Evolutionary conservation across 331 rosid genomes (phyloP).

Genomic region (Saraca asoca): DNA sequence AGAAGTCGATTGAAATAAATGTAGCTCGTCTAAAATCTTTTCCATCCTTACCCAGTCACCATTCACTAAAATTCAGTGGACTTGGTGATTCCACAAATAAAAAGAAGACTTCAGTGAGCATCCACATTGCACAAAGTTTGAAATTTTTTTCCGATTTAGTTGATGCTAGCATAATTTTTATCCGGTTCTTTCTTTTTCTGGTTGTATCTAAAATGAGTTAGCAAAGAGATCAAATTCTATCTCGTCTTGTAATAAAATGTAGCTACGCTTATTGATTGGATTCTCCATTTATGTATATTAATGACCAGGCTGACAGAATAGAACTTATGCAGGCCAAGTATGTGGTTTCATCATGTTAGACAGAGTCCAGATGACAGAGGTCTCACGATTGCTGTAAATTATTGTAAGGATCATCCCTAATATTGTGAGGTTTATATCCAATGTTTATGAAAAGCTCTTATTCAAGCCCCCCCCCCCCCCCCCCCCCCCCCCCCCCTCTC

Average conservation of each 20-base stretch:
- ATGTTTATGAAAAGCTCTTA: constrained; percentile 19
- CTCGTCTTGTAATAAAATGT: neutral
- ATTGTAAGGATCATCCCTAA: constrained; percentile 52
- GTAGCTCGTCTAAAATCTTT: no score
- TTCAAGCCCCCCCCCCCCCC: neutral
- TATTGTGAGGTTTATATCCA: neutral
- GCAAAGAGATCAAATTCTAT: neutral
- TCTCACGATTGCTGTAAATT: constrained; percentile 65
- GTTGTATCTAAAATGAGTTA: neutral
- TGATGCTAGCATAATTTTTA: neutral
- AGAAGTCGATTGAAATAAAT: no score
- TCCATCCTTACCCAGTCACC: no score
- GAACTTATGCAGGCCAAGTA: constrained; percentile 72
- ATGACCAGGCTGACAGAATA: neutral
- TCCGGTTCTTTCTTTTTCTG: neutral
- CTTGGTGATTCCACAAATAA: no score
- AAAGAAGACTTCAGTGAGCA: neutral
- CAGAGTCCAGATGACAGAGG: constrained; percentile 61
- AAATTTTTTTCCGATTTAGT: neutral
- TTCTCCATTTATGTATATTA: constrained; percentile 7
- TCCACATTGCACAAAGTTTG: neutral
- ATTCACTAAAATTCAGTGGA: no score
- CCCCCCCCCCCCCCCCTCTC: no score
- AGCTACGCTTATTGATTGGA: neutral
- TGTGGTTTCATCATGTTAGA: constrained; percentile 92